Evolutionary conservation across 2,329 filamentous ascomycete genomes (phyloP), one percentile per base, ranked within the genome.

Genomic region (Ascochyta fabae): DNA sequence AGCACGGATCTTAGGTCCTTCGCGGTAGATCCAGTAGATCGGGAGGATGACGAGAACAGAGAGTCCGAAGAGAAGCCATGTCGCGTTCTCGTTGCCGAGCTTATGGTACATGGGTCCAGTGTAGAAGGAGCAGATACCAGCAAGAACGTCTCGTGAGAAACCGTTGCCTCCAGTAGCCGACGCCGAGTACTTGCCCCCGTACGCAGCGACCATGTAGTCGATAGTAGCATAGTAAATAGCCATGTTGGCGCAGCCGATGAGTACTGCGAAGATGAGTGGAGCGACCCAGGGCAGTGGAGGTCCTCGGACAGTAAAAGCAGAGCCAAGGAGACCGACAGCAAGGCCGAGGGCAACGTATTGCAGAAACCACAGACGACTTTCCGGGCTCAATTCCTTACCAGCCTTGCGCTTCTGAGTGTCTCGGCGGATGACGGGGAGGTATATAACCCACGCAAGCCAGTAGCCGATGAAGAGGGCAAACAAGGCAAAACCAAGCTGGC

Each of bases 151-250:
- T 60, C 89, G 82, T 1, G 87, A 81, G 79, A 89, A 91, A 1
- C 88, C 89, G 59, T 92, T 92, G 13, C 89, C 89, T 38, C 89
- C 89, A 0, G 89, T 92, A 0, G 89, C 89, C 0, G 88, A 91
- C 1, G 89, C 89, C 5, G 88, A 85, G 71, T 90, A 92, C 36
- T 59, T 62, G 0, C 85, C 85, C 0, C 89, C 89, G 62, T 91
- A 89, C 0, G 88, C 85, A 38, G 86, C 87, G 13, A 91, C 84
- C 86, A 91, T 91, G 77, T 92, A 92, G 71, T 92, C 88, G 57
- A 91, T 89, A 0, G 88, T 91, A 0, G 87, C 87, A 83, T 89
- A 90, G 75, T 91, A 90, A 52, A 90, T 89, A 26, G 83, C 78
- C 59, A 88, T 89, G 45, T 71, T 92, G 40, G 89, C 88, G 48